Base-by-base conservation (phyloP, 345 rosid genomes). In the Brassica juncea region DNA sequence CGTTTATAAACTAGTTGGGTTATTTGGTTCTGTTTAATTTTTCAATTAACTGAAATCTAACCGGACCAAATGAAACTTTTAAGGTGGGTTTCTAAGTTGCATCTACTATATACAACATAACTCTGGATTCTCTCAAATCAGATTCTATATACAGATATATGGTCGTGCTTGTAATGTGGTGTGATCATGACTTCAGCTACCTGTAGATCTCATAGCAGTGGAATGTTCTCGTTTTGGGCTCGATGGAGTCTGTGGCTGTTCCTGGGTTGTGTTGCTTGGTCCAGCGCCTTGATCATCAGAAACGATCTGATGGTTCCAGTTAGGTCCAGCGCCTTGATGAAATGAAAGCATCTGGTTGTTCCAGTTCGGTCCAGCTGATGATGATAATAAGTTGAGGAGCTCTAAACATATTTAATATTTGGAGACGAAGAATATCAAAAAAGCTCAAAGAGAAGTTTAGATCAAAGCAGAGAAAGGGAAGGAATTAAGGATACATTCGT, bases 401-500 rank as follows among this genome's bases (percentile, higher is more conserved):
- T 75, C 37, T 16, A 35, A 63, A 54, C 11, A 30, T 1, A 16
- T 30, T 52, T 49, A 8, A 27, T 68, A 68, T 23, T 68, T 79
- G 71, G 15, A 5, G 21, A 34, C 11, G 42, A 44, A 31, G 2
- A 60, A 74, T 61, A 28, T 59, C 27, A 49, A n/a, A 49, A 49
- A 27, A 68, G 47, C 32, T 47, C 44, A 68, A 21, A 37, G 44
- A 55, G 39, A 66, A 11, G 25, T 23, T 15, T 44, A 63, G 28
- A 54, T 21, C 11, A 60, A 32, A 30, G 44, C 68, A 79, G 67
- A 66, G 68, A 14, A 1, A 47, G 19, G 21, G 28, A 65, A 14
- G 21, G 8, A 54, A 10, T 42, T 4, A 74, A 91, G 94, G 92
- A 93, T 95, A 93, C 99, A 64, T 77, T 91, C 98, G 62, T 86